A percentile compares a stretch with the other conserved stretches of the same genome.
phyloP scores from a whole-genome alignment of 2,329 filamentous ascomycete species.

The Lachnellula suecica region DNA sequence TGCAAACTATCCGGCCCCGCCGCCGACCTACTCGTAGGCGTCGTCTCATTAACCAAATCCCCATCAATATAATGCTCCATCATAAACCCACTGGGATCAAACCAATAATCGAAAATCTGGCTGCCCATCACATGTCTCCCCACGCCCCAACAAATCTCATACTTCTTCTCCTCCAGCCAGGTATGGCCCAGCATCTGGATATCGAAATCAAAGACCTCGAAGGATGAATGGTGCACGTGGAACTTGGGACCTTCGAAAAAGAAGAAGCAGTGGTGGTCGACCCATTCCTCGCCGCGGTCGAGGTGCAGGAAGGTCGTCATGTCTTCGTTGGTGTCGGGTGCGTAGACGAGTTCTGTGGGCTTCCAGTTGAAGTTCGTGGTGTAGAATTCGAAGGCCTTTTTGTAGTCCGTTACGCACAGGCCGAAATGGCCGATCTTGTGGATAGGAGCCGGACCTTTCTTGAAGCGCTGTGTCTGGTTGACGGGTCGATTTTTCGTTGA shows the following conservation, averaged over 20 bases:
- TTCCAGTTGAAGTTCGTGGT: conserved; percentile 42
- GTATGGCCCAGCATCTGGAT: conserved; percentile 63
- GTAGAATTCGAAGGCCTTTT: conserved; percentile 37
- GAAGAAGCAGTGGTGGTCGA: conserved; percentile 56
- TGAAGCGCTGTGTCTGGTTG: conserved; percentile 35
- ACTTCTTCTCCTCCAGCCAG: conserved; percentile 61
- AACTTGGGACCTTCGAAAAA: conserved; percentile 32
- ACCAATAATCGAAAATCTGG: conserved; percentile 72
- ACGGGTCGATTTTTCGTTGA: not conserved
- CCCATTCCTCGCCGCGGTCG: conserved; percentile 45
- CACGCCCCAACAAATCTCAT: conserved; percentile 66
- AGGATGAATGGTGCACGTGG: conserved; percentile 66
- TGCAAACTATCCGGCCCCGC: conserved; percentile 40
- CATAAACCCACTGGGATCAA: conserved; percentile 60
- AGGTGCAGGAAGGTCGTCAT: conserved; percentile 38
- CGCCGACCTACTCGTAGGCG: conserved; percentile 40
- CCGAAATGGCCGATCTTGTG: conserved; percentile 43
- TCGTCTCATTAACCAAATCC: conserved; percentile 59
- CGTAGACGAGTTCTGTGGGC: conserved; percentile 32
- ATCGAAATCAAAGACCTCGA: conserved; percentile 70
- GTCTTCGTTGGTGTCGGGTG: not conserved
- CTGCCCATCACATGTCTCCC: conserved; percentile 58
- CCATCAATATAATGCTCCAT: conserved; percentile 70
- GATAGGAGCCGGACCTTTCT: conserved; percentile 29
- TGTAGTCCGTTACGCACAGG: conserved; percentile 33